Conservation (phyloP, 2,329 filamentous ascomycete genomes). For the Geoglossum cookeanum region DNA sequence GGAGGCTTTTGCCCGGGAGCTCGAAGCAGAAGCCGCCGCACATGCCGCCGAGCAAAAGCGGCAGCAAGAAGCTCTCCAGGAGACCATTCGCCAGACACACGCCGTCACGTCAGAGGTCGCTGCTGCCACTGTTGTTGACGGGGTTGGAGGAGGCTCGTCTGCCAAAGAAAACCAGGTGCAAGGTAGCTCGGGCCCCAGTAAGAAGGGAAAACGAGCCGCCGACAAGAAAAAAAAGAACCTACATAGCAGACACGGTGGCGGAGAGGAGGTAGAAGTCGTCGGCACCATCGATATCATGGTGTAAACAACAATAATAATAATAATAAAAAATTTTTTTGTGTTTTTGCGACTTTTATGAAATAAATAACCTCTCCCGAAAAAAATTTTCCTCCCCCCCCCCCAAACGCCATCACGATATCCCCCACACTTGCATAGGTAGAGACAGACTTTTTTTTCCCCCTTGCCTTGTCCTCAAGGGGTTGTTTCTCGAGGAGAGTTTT, state of each 20-base stretch:
- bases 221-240: slow-evolving; percentile 14
- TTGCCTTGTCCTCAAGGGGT: too few species aligned
- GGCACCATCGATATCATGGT: slow-evolving; percentile 6
- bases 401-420: too few species aligned
- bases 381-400: too few species aligned
- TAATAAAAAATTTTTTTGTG: too few species aligned
- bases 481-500: too few species aligned
- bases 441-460: too few species aligned
- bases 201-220: slow-evolving; percentile 9
- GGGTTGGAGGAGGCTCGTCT: not conserved
- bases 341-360: too few species aligned
- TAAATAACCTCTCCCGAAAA: too few species aligned
- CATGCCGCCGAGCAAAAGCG: slow-evolving; percentile 28
- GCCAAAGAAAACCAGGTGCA: slow-evolving; percentile 19
- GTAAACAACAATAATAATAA: too few species aligned
- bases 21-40: slow-evolving; percentile 25
- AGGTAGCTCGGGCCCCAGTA: slow-evolving; percentile 12
- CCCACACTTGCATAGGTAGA: too few species aligned
- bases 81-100: slow-evolving; percentile 1
- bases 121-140: not conserved
- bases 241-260: slow-evolving; percentile 13
- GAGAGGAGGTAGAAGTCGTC: slow-evolving; percentile 15
- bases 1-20: slow-evolving; percentile 23
- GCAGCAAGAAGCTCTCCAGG: slow-evolving; percentile 20
- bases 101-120: not conserved